Conservation (phyloP, 768 basidiomycete species). For the Calocera viscosa region DNA sequence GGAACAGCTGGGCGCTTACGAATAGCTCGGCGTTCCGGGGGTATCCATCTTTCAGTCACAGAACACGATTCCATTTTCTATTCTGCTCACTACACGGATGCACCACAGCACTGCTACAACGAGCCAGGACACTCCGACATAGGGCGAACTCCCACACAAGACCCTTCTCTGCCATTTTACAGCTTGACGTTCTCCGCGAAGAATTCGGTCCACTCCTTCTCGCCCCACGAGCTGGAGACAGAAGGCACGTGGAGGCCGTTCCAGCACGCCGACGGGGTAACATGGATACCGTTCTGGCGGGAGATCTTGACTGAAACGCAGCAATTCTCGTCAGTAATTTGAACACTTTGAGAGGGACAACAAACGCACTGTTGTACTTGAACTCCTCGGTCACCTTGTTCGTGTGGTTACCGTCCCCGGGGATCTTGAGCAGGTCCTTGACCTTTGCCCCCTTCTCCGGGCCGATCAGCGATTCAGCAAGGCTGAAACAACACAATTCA, state of each 20-base stretch:
- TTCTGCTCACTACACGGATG: too few species aligned
- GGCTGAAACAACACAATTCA: constrained; percentile 11
- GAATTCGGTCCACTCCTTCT: constrained; percentile 70
- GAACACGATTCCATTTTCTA: too few species aligned
- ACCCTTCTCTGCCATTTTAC: neutral
- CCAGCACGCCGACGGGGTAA: constrained; percentile 72
- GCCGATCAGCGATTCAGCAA: constrained; percentile 46
- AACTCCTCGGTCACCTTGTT: constrained; percentile 68
- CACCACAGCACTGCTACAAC: too few species aligned
- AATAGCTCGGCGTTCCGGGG: too few species aligned
- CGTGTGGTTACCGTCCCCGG: constrained; percentile 61
- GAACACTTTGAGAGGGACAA: neutral
- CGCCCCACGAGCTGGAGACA: constrained; percentile 71
- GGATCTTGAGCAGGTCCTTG: constrained; percentile 49
- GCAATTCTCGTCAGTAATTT: neutral
- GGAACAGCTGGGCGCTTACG: too few species aligned
- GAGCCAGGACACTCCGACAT: too few species aligned
- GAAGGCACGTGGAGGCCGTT: constrained; percentile 57
- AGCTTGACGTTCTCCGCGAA: constrained; percentile 39
- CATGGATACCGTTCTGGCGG: constrained; percentile 83
- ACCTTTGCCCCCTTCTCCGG: constrained; percentile 40
- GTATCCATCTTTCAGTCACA: too few species aligned
- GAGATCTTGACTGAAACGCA: constrained; percentile 63
- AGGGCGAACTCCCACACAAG: neutral
- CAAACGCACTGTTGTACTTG: constrained; percentile 68